phyloP scores from a whole-genome alignment of 306 rosid genomes.

The Prunus kanzakura region DNA sequence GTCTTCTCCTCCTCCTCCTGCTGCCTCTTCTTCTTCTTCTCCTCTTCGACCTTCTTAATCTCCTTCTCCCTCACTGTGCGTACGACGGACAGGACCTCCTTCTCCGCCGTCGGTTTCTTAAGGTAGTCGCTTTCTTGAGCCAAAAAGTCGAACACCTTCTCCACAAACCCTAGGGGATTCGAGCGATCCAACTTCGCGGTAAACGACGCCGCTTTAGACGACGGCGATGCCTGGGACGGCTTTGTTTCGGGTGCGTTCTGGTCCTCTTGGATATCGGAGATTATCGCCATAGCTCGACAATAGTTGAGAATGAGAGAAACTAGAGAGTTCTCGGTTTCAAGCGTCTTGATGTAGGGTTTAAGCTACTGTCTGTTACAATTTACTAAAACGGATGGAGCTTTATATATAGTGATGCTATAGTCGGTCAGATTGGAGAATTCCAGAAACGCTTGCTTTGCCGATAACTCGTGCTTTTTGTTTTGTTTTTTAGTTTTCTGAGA shows the following conservation, averaged over 20 bases:
- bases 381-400: not conserved
- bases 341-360: constrained; percentile 2
- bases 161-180: constrained; percentile 52
- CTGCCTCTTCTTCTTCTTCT: constrained; percentile 10
- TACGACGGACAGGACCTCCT: constrained; percentile 29
- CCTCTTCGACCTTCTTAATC: constrained; percentile 36
- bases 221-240: constrained; percentile 20
- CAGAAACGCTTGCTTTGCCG: not conserved
- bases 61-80: constrained; percentile 35
- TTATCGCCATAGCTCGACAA: constrained; percentile 55
- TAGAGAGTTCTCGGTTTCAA: not conserved
- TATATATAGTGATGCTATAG: not conserved
- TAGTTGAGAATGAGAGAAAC: not conserved
- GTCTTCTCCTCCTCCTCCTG: constrained; percentile 26
- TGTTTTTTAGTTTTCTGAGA: not conserved
- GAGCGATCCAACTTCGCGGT: constrained; percentile 57
- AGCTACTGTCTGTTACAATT: not conserved
- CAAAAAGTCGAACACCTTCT: constrained; percentile 53
- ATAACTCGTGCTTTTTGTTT: too few relatives aligned
- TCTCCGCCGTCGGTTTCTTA: constrained; percentile 42
- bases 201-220: constrained; percentile 34
- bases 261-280: constrained; percentile 60
- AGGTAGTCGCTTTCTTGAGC: constrained; percentile 48
- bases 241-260: constrained; percentile 12
- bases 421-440: not conserved